Evolutionary conservation across 1,139 yeast genomes (phyloP), one percentile per base, ranked within the genome.

Genomic region (Yamadazyma jaroonii): DNA sequence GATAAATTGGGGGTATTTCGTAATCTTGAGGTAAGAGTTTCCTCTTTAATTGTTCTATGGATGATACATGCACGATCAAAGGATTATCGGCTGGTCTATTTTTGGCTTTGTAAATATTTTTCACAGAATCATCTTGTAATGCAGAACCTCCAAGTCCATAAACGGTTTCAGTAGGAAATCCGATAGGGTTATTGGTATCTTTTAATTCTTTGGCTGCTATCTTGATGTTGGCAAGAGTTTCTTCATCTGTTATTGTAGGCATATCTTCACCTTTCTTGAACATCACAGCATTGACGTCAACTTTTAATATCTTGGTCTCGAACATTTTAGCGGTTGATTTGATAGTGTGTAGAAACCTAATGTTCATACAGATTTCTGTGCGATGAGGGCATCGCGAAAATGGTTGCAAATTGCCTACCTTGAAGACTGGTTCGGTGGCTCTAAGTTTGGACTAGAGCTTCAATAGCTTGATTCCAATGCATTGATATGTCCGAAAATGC

Each of bases 61-160:
- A 84, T 0, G 96, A 81, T 1, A 92, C 80, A 59, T 92, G 98
- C 0, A 92, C 81, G 43, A 92, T 92, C 45, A 92, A 65, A 3
- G 98, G 98, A 50, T 92, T 92, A 59, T 92, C 98, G 2, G 95
- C 81, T 0, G 98, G 98, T 45, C 98, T 70, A 54, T 88, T 88
- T 54, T 92, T 92, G 25, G 97, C 97, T 24, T 62, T 67, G 58
- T 89, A 92, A 9, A 92, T 92, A 35, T 82, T 77, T 40, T 61
- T 58, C 2, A 90, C 96, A 0, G 95, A 77, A 6, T 77, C 79
- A 39, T 88, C 89, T 39, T 70, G 72, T 40, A 87, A 65, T 0
- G 95, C 87, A 3, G 92, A 83, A 0, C 95, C 98, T 0, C 96
- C 98, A 2, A 92, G 70, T 0, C 98, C 98, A 56, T 92, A 92